Evolutionary conservation across 352 stramenopile genomes (phyloP), one percentile per base, ranked within the genome.

Genomic region (Pythium rhizo-oryzae): DNA sequence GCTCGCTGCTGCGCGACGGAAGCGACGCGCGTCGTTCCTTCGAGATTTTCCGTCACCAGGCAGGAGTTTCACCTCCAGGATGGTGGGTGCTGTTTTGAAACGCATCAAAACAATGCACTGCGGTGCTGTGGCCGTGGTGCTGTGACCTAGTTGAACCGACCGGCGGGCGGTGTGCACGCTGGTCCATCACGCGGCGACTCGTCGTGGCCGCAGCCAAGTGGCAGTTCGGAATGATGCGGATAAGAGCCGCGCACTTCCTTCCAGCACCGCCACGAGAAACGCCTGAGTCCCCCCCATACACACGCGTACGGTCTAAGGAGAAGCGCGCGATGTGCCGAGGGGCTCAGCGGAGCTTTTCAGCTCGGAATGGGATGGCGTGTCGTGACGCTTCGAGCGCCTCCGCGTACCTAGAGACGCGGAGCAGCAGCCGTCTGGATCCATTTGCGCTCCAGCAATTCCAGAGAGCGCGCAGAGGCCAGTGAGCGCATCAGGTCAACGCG

Each of bases 161-260:
- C 1, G 35, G 12, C 12, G 35, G 8, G 35, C 12, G 41, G 41
- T 47, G 41, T n/a, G 41, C 41, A n/a, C 12, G 16, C 43, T 24
- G 46, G 64, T 61, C 64, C 55, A 65, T 70, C 55, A 70, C 30
- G 49, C 53, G 8, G 63, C 50, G 64, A 61, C 55, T 64, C 37
- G 37, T 60, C 19, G 16, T 7, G 15, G 23, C 7, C 12, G 35
- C 35, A 15, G 8, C 35, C 8, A 41, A 11, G 54, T 21, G n/a
- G 54, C 54, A 33, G 37, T 62, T 51, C 55, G 55, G 55, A 49
- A 62, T 62, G 35, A 62, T 52, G 55, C 39, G 60, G 60, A 67
- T 67, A 67, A 67, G 60, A 19, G 15, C 41, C 41, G 15, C 41
- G 5, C 41, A n/a, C 18, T 47, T 47, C 41, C 41, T 41, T 21